These are phyloP conservation scores for Conoideocrella luteorostrata DNA, from an alignment of 2,329 filamentous ascomycete species.

Conservation along the genomic window DNA sequence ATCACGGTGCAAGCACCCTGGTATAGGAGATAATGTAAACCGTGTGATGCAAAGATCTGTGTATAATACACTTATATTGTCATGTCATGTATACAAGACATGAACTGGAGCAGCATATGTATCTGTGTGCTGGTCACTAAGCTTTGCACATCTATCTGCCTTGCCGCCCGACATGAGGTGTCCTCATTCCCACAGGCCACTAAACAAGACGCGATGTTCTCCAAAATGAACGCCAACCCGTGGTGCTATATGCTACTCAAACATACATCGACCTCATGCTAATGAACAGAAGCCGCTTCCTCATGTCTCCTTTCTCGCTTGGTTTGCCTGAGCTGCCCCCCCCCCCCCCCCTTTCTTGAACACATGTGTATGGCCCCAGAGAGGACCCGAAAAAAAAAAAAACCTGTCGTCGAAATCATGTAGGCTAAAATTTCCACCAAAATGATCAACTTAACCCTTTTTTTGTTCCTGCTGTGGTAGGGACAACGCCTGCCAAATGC, in stretches of 20 bases:
- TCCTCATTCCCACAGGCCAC: background rate
- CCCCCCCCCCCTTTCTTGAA: background rate
- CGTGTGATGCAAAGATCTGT: too few relatives aligned
- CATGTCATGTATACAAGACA: too few relatives aligned
- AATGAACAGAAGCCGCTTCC: background rate
- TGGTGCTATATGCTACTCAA: background rate
- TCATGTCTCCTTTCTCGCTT: background rate
- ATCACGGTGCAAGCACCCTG: too few relatives aligned
- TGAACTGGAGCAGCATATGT: too few relatives aligned
- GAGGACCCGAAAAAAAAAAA: background rate
- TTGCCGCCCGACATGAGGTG: too few relatives aligned
- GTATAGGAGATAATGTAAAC: too few relatives aligned
- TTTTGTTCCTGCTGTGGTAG: background rate
- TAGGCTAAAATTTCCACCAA: constrained; percentile 1
- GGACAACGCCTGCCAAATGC: constrained; percentile 9
- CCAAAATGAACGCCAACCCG: too few relatives aligned
- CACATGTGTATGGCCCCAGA: too few relatives aligned
- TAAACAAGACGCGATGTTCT: background rate
- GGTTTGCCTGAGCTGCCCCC: too few relatives aligned
- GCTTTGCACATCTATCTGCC: too few relatives aligned
- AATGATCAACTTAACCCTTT: background rate
- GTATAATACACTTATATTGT: too few relatives aligned
- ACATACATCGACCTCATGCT: background rate
- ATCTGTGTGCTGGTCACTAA: too few relatives aligned
- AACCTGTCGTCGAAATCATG: background rate